A percentile compares a stretch with the other conserved stretches of the same genome.
phyloP scores from a whole-genome alignment of 768 basidiomycete genomes.

The Albatrellus ellisii region DNA sequence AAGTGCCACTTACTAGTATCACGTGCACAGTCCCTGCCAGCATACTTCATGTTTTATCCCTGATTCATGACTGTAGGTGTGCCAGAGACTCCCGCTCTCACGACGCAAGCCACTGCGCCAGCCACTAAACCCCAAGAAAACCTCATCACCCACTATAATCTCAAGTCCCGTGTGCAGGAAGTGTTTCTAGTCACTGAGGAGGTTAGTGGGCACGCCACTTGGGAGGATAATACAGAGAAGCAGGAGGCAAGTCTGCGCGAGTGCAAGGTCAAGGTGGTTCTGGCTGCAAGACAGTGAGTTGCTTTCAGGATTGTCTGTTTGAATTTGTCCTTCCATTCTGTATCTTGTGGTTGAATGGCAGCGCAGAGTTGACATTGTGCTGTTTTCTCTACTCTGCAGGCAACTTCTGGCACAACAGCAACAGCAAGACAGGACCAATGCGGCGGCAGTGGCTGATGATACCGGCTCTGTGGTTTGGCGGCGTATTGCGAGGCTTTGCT shows the following conservation, averaged over 20 bases:
- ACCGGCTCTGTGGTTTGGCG: too few relatives aligned
- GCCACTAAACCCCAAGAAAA: conserved; percentile 24
- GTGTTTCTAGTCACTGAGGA: conserved; percentile 11
- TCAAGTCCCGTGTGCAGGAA: conserved; percentile 35
- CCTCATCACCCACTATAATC: conserved; percentile 57
- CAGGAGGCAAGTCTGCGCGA: conserved; percentile 67
- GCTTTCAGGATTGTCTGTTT: conserved; percentile 1
- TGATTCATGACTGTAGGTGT: conserved; percentile 18
- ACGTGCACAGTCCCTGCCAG: conserved; percentile 46
- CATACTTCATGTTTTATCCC: conserved; percentile 67
- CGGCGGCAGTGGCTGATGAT: too few relatives aligned
- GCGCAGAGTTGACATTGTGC: too few relatives aligned
- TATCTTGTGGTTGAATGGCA: too few relatives aligned
- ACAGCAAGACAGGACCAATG: too few relatives aligned
- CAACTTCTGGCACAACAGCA: too few relatives aligned
- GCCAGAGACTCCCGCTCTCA: conserved; percentile 19
- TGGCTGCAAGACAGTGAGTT: conserved; percentile 75
- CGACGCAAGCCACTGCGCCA: conserved; percentile 14
- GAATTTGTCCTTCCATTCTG: too few relatives aligned
- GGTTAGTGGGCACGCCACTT: conserved; percentile 49
- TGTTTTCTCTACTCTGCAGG: too few relatives aligned
- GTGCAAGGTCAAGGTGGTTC: conserved; percentile 75
- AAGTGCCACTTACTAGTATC: neutral
- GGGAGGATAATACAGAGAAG: conserved; percentile 69
- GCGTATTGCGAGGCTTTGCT: too few relatives aligned